Conservation (phyloP, 495 filamentous ascomycete species). For the Daldinia loculata region DNA sequence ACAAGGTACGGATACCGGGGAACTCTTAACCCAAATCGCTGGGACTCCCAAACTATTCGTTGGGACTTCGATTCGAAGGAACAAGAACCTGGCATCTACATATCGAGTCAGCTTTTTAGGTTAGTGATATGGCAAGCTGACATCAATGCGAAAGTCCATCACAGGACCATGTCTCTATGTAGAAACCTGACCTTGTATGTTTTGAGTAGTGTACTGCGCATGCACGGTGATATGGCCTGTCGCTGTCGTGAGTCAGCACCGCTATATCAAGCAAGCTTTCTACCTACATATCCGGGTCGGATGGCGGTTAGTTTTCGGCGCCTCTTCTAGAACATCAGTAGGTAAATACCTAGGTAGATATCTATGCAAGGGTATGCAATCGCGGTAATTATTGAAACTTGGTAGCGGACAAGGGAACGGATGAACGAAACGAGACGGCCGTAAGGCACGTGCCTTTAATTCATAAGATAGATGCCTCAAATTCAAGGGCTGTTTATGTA, state of each 20-base stretch:
- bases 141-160: constrained; percentile 22
- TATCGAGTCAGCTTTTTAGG: constrained; percentile 15
- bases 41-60: constrained; percentile 34
- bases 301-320: constrained; percentile 2
- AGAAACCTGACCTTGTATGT: constrained; percentile 9
- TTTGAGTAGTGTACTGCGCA: neutral
- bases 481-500: neutral
- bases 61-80: constrained; percentile 35
- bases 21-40: constrained; percentile 23
- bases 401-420: neutral
- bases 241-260: constrained; percentile 34
- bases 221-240: neutral
- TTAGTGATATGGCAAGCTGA: constrained; percentile 26
- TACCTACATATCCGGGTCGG: constrained; percentile 5
- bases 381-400: neutral
- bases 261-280: constrained; percentile 14
- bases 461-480: neutral
- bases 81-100: constrained; percentile 28
- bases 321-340: constrained; percentile 7
- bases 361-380: constrained; percentile 1
- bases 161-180: constrained; percentile 26
- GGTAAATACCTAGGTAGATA: neutral
- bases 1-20: constrained; percentile 14
- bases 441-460: neutral
- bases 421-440: neutral